phyloP scores from a whole-genome alignment of 805 yeast species.

The Clavispora carvajalis region DNA sequence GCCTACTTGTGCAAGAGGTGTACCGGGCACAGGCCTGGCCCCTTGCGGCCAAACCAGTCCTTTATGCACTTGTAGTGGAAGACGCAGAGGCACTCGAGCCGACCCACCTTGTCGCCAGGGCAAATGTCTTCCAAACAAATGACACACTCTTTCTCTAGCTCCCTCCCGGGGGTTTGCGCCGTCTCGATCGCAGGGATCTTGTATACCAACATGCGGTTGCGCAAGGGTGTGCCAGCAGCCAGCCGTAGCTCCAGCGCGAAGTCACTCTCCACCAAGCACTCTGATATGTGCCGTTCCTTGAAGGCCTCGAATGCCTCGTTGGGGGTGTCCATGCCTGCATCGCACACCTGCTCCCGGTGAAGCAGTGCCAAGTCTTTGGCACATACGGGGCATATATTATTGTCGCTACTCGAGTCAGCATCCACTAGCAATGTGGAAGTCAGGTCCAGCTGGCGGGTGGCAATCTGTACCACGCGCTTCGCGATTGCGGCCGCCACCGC shows the following conservation, averaged over 20 bases:
- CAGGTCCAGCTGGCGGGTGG: conserved; percentile 13
- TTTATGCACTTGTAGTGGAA: conserved; percentile 89
- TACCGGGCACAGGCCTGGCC: conserved; percentile 83
- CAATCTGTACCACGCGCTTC: conserved; percentile 17
- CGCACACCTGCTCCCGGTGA: conserved; percentile 15
- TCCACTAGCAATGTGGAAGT: conserved; percentile 17
- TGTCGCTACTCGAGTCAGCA: conserved; percentile 25
- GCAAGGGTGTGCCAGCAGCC: conserved; percentile 22
- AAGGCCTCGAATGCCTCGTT: conserved; percentile 29
- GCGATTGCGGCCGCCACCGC: conserved; percentile 9
- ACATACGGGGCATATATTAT: conserved; percentile 40
- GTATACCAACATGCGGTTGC: conserved; percentile 85
- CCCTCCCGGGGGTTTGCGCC: conserved; percentile 5
- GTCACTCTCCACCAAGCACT: conserved; percentile 66
- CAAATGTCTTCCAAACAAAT: conserved; percentile 86
- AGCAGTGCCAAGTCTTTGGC: conserved; percentile 24
- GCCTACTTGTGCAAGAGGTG: conserved; percentile 45
- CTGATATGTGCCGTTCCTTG: conserved; percentile 63
- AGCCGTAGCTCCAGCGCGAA: conserved; percentile 54
- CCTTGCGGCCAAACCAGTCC: conserved; percentile 85
- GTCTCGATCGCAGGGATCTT: conserved; percentile 42
- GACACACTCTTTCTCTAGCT: conserved; percentile 68
- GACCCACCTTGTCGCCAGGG: conserved; percentile 84
- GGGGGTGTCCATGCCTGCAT: conserved; percentile 8
- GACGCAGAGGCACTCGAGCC: conserved; percentile 90